Conservation (phyloP, 441 rosid species). For the Theobroma grandiflorum region DNA sequence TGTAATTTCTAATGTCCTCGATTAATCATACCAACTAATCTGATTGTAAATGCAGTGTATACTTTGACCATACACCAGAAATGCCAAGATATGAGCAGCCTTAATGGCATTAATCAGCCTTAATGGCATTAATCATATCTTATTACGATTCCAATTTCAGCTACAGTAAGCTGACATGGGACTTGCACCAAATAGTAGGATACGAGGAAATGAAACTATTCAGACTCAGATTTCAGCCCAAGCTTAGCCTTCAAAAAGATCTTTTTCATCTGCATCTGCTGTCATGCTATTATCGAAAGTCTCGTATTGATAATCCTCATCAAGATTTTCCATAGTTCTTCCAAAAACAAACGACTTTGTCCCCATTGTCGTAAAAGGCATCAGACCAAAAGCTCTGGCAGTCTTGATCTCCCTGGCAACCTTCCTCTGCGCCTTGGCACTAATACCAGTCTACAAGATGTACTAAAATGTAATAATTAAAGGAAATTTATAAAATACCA, state of each 20-base stretch:
- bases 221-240: neutral
- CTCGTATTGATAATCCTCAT: slow-evolving; percentile 60
- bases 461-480: neutral
- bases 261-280: slow-evolving; percentile 30
- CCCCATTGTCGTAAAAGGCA: slow-evolving; percentile 96
- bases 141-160: neutral
- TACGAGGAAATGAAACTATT: neutral
- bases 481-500: neutral
- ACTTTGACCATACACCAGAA: neutral
- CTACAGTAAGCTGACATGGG: neutral
- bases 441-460: slow-evolving; percentile 67
- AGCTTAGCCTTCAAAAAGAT: slow-evolving; percentile 4
- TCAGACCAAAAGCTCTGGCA: slow-evolving; percentile 84
- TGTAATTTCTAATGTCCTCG: neutral
- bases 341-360: slow-evolving; percentile 74
- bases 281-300: slow-evolving; percentile 17
- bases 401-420: slow-evolving; percentile 93
- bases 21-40: neutral
- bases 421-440: slow-evolving; percentile 94
- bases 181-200: neutral
- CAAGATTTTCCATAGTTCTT: slow-evolving; percentile 64
- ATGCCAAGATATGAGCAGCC: neutral
- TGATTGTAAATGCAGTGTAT: neutral
- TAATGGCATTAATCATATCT: neutral
- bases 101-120: neutral